phyloP scores from a whole-genome alignment of 441 rosid genomes.

The Gossypium trilobum region DNA sequence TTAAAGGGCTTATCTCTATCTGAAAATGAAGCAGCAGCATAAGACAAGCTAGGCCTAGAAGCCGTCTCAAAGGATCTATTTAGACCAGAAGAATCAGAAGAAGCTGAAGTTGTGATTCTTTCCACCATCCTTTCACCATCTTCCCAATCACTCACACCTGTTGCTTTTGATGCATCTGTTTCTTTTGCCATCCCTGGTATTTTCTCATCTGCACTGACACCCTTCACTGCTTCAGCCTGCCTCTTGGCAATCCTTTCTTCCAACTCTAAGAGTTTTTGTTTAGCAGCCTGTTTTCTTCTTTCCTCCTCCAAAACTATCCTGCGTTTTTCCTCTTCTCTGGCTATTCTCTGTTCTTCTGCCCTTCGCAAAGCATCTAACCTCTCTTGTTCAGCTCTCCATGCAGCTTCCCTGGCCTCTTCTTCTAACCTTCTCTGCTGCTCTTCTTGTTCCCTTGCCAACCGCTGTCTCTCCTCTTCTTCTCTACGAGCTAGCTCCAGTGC shows the following conservation, averaged over 20 bases:
- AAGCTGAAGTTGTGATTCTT: slow-evolving; percentile 64
- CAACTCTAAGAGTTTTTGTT: slow-evolving; percentile 82
- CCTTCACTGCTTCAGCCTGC: slow-evolving; percentile 46
- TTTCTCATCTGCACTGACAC: slow-evolving; percentile 44
- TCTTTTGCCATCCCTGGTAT: slow-evolving; percentile 33
- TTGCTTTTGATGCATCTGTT: slow-evolving; percentile 32
- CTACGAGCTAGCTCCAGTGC: slow-evolving; percentile 71
- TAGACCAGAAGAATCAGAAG: slow-evolving; percentile 53
- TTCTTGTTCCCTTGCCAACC: slow-evolving; percentile 63
- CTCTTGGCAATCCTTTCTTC: slow-evolving; percentile 87
- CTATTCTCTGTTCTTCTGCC: slow-evolving; percentile 76
- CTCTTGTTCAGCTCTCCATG: slow-evolving; percentile 86
- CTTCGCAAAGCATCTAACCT: slow-evolving; percentile 49
- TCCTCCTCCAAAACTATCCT: slow-evolving; percentile 78
- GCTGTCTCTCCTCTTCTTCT: slow-evolving; percentile 79
- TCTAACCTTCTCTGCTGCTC: slow-evolving; percentile 61
- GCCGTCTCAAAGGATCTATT: slow-evolving; percentile 46
- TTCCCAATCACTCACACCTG: slow-evolving; percentile 73
- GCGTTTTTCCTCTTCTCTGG: slow-evolving; percentile 81
- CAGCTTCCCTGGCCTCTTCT: slow-evolving; percentile 81
- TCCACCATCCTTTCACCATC: slow-evolving; percentile 85
- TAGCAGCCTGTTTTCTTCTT: slow-evolving; percentile 91
- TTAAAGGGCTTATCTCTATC: slow-evolving; percentile 50
- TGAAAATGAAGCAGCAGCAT: slow-evolving; percentile 39
- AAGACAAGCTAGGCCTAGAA: slow-evolving; percentile 38